Base-by-base conservation (phyloP, 768 basidiomycete genomes). In the Dentipellis sp. region DNA sequence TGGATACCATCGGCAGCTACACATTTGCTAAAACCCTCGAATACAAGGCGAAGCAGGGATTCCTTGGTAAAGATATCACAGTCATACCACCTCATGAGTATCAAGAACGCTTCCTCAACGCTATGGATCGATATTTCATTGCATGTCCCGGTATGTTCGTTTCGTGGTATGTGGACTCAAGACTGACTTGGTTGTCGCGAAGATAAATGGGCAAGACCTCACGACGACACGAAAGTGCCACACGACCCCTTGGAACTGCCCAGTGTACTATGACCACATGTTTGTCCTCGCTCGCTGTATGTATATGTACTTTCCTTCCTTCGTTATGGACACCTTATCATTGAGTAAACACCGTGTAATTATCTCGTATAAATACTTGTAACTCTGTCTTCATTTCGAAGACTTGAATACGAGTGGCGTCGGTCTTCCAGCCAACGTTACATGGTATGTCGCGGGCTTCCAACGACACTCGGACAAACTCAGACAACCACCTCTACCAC, bases 1-100 rank as follows among this genome's bases (percentile, higher is more conserved):
- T 93, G 9, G 90, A 93, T 65, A 90, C 88, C 0, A 90, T 93
- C 22, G 90, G 88, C 29, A 88, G 86, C 63, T 93, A 86, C 68
- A 89, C 87, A 0, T 85, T 91, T 60, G 89, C 88, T 2, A 93
- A 91, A 68, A 91, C 88, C 0, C 72, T 93, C 7, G 90, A 93
- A 68, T 89, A 89, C 63, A 87, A 89, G 65, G 88, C 88, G 9
- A 93, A 93, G 67, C 83, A 81, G 4, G 72, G 91, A 16, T 62
- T 58, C 19, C 40, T 52, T 11, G 81, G 79, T 2, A 84, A 88
- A 59, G 84, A 90, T 36, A 81, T 88, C 9, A 92, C 89, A 0
- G 85, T 91, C 12, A 76, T 92, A 42, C 89, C 89, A 1, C 89
- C 89, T 2, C 73, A 78, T 3, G 88, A 91, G 66, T 92, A 92